phyloP scores from a whole-genome alignment of 805 yeast genomes.

The Deakozyma indianensis region DNA sequence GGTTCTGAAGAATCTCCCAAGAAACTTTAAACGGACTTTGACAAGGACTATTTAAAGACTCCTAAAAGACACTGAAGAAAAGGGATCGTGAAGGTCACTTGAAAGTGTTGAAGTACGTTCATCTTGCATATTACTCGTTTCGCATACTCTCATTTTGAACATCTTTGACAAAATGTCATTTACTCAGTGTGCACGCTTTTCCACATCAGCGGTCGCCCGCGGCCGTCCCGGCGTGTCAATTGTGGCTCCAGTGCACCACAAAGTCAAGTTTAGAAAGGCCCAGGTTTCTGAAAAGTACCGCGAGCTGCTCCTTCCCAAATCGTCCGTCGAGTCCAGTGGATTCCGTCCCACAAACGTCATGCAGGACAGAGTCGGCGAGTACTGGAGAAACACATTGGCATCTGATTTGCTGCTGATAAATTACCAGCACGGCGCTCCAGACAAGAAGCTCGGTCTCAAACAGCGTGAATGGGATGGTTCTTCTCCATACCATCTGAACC shows the following conservation, averaged over 20 bases:
- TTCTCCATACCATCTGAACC: conserved; percentile 79
- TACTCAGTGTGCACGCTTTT: too few species aligned
- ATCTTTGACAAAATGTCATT: too few species aligned
- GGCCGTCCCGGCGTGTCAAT: conserved; percentile 43
- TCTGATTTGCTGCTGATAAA: conserved; percentile 67
- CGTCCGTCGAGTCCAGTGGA: conserved; percentile 67
- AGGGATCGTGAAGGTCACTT: too few species aligned
- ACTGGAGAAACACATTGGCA: conserved; percentile 58
- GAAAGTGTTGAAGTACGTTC: too few species aligned
- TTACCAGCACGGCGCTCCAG: conserved; percentile 50
- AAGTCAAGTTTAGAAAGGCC: conserved; percentile 59
- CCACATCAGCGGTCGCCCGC: too few species aligned
- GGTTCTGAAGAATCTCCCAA: not conserved
- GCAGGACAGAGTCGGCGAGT: conserved; percentile 68
- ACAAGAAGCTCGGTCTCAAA: conserved; percentile 46
- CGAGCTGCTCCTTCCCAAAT: conserved; percentile 47
- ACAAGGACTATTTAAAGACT: too few species aligned
- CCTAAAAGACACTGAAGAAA: too few species aligned
- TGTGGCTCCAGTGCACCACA: conserved; percentile 86
- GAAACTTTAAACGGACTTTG: too few species aligned
- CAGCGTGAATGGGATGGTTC: conserved; percentile 74
- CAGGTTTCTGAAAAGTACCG: conserved; percentile 63
- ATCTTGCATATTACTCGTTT: too few species aligned
- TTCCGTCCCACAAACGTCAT: conserved; percentile 61
- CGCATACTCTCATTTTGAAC: too few species aligned